Evolutionary conservation across 2,329 filamentous ascomycete species (phyloP).

Genomic region (Iodosphaeria phyllophila): DNA sequence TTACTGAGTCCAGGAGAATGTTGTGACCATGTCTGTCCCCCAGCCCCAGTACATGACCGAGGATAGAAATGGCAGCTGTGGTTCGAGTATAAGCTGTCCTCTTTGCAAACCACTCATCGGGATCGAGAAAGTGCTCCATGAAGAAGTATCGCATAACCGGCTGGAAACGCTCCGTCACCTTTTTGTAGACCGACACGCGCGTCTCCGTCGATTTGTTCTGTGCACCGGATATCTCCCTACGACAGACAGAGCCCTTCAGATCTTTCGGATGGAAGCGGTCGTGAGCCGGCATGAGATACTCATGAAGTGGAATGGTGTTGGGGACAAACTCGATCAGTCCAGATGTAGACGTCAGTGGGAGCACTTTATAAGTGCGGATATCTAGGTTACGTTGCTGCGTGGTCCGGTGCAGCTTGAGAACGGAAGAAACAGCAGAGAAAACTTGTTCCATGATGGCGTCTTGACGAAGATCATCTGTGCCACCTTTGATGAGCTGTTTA

Average conservation of each 20-base stretch:
- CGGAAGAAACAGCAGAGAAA: slow-evolving; percentile 83
- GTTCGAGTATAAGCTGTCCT: slow-evolving; percentile 82
- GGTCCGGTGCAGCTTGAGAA: slow-evolving; percentile 68
- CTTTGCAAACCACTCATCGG: slow-evolving; percentile 87
- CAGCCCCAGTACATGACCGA: slow-evolving; percentile 81
- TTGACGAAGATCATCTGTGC: slow-evolving; percentile 88
- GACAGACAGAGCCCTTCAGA: slow-evolving; percentile 54
- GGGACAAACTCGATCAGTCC: slow-evolving; percentile 96
- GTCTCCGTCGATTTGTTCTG: slow-evolving; percentile 51
- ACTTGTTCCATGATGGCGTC: slow-evolving; percentile 99
- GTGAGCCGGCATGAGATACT: slow-evolving; percentile 84
- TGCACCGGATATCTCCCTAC: slow-evolving; percentile 60
- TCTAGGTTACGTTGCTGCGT: slow-evolving; percentile 78
- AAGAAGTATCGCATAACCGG: slow-evolving; percentile 96
- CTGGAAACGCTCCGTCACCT: slow-evolving; percentile 64
- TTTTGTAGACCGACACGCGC: slow-evolving; percentile 57
- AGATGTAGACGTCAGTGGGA: slow-evolving; percentile 67
- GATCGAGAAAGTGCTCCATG: slow-evolving; percentile 82
- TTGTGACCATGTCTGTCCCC: slow-evolving; percentile 95
- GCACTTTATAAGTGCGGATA: slow-evolving; percentile 92
- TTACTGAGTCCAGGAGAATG: slow-evolving; percentile 77
- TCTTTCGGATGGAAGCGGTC: slow-evolving; percentile 73
- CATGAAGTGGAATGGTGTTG: slow-evolving; percentile 79
- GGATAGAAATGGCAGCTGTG: slow-evolving; percentile 86
- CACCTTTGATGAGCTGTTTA: slow-evolving; percentile 87